Evolutionary conservation across 2,329 filamentous ascomycete species (phyloP).

Genomic region (Escovopsis sp.): DNA sequence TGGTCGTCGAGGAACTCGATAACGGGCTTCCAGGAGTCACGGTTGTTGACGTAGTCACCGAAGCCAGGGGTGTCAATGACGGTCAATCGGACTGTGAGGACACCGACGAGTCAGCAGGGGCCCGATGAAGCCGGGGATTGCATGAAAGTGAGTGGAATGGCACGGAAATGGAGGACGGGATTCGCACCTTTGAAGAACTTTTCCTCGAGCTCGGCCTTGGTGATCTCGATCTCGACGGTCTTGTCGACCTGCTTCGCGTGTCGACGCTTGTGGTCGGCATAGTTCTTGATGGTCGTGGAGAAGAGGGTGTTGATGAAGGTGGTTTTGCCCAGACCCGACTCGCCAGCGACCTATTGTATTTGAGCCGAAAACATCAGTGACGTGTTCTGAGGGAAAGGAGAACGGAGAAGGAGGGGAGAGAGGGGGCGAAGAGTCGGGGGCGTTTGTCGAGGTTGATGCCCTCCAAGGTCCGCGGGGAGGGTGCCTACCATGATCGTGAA

Average conservation of each 20-base stretch:
- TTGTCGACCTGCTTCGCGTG: conserved; percentile 99
- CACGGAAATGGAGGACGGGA: no score
- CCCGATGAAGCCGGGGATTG: no score
- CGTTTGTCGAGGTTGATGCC: no score
- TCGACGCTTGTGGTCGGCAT: conserved; percentile 97
- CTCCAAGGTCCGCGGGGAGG: no score
- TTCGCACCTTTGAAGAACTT: conserved; percentile 97
- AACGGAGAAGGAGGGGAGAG: no score
- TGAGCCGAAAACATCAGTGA: neutral
- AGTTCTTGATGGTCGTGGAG: conserved; percentile 99
- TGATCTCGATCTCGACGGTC: conserved; percentile 99
- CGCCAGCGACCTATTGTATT: conserved; percentile 82
- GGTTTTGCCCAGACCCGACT: conserved; percentile 96
- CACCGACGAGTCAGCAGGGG: conserved; percentile 10
- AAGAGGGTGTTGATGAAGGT: conserved; percentile 99
- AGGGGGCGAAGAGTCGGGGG: no score
- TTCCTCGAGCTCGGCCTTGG: conserved; percentile 98
- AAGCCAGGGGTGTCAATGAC: conserved; percentile 99
- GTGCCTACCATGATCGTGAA: conserved; percentile 99
- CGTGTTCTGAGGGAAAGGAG: no score
- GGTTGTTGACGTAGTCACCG: conserved; percentile 99
- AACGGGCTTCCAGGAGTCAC: conserved; percentile 99
- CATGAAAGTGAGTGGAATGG: no score
- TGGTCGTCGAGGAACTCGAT: conserved; percentile 99
- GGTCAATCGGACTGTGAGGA: conserved; percentile 68